phyloP scores from a whole-genome alignment of 1,284 basidiomycete genomes.

The Malassezia pachydermatis region DNA sequence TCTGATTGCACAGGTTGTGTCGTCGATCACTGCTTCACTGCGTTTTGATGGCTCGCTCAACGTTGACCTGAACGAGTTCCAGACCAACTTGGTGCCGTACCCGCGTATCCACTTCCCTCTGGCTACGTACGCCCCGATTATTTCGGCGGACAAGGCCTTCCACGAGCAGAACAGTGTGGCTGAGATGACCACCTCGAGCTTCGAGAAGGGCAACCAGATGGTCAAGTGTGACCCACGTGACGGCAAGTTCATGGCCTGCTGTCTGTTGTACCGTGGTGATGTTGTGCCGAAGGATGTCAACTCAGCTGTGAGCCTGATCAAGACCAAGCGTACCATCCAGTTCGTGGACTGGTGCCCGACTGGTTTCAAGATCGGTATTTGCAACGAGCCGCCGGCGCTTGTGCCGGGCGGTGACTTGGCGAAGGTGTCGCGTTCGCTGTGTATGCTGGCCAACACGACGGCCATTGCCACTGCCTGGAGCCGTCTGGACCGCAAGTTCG shows the following conservation, averaged over 20 bases:
- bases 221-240: conserved; percentile 52
- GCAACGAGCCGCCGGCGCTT: conserved; percentile 82
- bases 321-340: conserved; percentile 70
- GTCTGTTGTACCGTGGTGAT: conserved; percentile 65
- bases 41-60: conserved; percentile 97
- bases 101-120: conserved; percentile 93
- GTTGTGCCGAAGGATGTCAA: conserved; percentile 96
- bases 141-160: conserved; percentile 67
- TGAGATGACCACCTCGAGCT: conserved; percentile 97
- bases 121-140: conserved; percentile 86
- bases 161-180: conserved; percentile 97
- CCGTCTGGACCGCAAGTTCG: conserved; percentile 96
- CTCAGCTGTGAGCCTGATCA: conserved; percentile 82
- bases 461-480: conserved; percentile 90
- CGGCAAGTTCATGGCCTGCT: conserved; percentile 72
- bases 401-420: conserved; percentile 84
- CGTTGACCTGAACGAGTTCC: conserved; percentile 97
- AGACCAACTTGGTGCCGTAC: conserved; percentile 82
- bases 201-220: conserved; percentile 97
- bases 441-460: conserved; percentile 93
- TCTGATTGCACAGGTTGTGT: conserved; percentile 86
- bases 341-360: conserved; percentile 96
- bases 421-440: conserved; percentile 82
- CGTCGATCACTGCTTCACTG: conserved; percentile 90
- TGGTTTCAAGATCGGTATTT: conserved; percentile 90